phyloP scores from a whole-genome alignment of 1,139 yeast genomes.

The Nadsonia commutata region DNA sequence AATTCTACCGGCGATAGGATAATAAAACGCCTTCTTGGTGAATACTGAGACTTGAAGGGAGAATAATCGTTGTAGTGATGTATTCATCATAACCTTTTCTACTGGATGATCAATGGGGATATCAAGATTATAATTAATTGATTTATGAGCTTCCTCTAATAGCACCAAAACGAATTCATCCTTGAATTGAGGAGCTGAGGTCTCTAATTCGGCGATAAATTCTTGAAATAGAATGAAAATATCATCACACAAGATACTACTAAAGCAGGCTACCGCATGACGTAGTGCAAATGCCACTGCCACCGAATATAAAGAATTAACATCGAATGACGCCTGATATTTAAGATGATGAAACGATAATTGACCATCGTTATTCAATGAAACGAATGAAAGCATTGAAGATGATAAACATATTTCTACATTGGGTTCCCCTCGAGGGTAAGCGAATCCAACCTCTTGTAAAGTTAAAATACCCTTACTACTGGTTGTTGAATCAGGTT shows the following conservation, averaged over 20 bases:
- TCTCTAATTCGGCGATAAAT: conserved; percentile 11
- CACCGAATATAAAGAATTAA: conserved; percentile 14
- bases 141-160: conserved; percentile 50
- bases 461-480: neutral
- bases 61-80: conserved; percentile 52
- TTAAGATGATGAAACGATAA: conserved; percentile 4
- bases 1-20: conserved; percentile 38
- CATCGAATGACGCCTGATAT: conserved; percentile 8
- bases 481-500: neutral
- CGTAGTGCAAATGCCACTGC: conserved; percentile 50
- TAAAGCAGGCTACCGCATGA: conserved; percentile 55
- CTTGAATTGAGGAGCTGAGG: conserved; percentile 7
- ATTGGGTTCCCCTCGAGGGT: neutral
- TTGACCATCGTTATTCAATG: conserved; percentile 1
- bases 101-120: conserved; percentile 48
- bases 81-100: conserved; percentile 56
- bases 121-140: conserved; percentile 56
- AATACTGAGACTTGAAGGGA: conserved; percentile 53
- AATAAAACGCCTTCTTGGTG: conserved; percentile 31
- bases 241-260: conserved; percentile 53
- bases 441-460: neutral
- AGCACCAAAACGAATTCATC: conserved; percentile 22
- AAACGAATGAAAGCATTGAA: neutral
- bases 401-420: neutral
- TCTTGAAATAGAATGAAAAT: conserved; percentile 39